phyloP scores from a whole-genome alignment of 768 basidiomycete species.

The Naematelia aurantialba region DNA sequence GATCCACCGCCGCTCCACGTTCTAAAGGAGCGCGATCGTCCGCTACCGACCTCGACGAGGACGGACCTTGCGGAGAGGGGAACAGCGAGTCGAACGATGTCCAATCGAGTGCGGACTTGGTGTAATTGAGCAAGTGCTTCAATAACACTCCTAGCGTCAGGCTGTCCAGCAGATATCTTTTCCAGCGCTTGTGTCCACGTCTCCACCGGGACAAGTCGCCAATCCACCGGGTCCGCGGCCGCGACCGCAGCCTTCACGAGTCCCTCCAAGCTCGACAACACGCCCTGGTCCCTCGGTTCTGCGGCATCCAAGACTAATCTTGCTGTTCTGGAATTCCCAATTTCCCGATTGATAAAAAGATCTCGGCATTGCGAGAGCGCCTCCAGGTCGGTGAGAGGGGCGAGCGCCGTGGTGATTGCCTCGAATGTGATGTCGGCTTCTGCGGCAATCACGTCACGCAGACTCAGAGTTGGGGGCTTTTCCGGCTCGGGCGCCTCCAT shows the following conservation, averaged over 20 bases:
- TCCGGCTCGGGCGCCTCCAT: too few species aligned
- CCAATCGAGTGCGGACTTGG: neutral
- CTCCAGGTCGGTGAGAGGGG: constrained; percentile 15
- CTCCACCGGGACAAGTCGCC: neutral
- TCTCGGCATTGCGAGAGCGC: constrained; percentile 6
- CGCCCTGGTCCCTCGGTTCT: constrained; percentile 6
- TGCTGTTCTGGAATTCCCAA: constrained; percentile 8
- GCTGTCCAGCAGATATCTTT: neutral
- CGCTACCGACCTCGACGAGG: neutral
- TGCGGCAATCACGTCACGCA: neutral
- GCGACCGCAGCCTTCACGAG: neutral
- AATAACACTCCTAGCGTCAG: neutral
- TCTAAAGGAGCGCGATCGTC: neutral
- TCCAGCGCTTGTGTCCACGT: neutral
- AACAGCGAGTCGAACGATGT: neutral
- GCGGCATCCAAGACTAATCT: constrained; percentile 11
- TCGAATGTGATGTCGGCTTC: neutral
- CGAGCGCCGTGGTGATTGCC: constrained; percentile 5
- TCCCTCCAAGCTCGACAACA: constrained; percentile 2
- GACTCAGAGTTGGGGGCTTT: too few species aligned
- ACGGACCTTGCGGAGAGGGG: neutral
- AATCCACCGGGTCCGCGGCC: neutral
- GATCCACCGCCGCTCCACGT: too few species aligned
- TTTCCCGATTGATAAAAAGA: constrained; percentile 7
- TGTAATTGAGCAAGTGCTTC: neutral